Conservation (phyloP, 2,329 filamentous ascomycete species). For the Trichoderma afroharzianum region DNA sequence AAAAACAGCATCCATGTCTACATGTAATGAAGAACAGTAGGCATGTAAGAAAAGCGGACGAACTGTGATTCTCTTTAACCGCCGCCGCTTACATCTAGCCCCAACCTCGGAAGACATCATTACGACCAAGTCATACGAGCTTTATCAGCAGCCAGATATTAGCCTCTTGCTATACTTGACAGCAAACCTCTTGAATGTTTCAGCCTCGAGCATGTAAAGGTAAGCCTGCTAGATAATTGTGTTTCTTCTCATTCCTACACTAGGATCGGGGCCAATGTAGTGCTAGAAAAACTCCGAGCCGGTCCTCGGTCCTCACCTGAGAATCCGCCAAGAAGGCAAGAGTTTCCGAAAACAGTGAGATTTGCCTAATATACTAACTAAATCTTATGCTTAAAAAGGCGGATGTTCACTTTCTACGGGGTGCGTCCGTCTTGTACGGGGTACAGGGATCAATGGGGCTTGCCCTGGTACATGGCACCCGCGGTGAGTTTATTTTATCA, state of each 20-base stretch:
- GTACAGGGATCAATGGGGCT: not conserved
- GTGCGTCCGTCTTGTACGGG: not conserved
- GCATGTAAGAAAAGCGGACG: not conserved
- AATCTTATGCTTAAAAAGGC: not conserved
- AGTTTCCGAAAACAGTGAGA: not conserved
- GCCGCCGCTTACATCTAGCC: not conserved
- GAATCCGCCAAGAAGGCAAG: not conserved
- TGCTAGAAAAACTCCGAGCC: not conserved
- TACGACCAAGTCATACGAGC: not conserved
- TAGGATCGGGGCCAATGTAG: not conserved
- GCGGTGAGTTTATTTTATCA: not conserved
- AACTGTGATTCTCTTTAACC: not conserved
- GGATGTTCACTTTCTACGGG: not conserved
- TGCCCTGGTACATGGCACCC: not conserved
- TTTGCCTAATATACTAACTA: not conserved
- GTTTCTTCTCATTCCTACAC: not conserved
- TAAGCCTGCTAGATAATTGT: not conserved
- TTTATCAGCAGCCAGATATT: not conserved
- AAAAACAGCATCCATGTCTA: not conserved
- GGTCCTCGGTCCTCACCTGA: not conserved
- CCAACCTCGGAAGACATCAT: not conserved
- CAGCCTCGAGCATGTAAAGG: fast-evolving
- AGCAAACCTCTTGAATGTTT: not conserved
- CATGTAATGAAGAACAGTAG: not conserved
- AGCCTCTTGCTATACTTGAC: not conserved